Evolutionary conservation across 2,329 filamentous ascomycete genomes (phyloP).

Genomic region (Cercospora sp.): DNA sequence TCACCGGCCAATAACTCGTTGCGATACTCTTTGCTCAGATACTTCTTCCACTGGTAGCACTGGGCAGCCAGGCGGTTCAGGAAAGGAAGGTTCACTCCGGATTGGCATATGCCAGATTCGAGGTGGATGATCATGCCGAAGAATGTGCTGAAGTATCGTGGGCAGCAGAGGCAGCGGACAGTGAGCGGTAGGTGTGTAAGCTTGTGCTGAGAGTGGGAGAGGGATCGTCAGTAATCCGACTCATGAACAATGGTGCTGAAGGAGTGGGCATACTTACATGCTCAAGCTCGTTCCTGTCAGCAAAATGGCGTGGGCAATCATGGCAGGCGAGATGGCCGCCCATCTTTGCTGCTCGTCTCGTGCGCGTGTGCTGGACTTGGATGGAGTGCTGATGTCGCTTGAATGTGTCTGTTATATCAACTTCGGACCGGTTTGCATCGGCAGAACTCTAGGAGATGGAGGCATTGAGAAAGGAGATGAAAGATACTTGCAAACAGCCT

Average conservation of each 20-base stretch:
- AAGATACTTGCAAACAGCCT: background rate
- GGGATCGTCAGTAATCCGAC: background rate
- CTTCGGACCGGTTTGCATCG: background rate
- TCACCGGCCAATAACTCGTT: slow-evolving; percentile 4
- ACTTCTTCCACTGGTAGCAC: slow-evolving; percentile 23
- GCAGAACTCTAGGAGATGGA: background rate
- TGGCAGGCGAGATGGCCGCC: background rate
- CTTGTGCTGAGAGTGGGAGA: background rate
- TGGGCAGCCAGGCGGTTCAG: slow-evolving; percentile 19
- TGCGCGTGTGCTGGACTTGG: background rate
- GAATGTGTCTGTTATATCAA: background rate
- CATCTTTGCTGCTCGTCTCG: background rate
- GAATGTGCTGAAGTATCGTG: slow-evolving; percentile 19
- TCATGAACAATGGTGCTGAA: background rate
- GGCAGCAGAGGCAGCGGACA: slow-evolving; percentile 12
- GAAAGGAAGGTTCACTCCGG: slow-evolving; percentile 4
- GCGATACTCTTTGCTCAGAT: slow-evolving; percentile 11
- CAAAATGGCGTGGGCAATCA: background rate
- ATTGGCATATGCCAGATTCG: slow-evolving; percentile 15
- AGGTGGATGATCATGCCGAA: slow-evolving; percentile 23
- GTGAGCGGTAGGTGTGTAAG: background rate
- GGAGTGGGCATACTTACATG: background rate
- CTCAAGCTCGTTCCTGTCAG: background rate
- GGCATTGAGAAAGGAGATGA: background rate
- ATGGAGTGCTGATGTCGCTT: background rate